Base-by-base conservation (phyloP, 2,329 filamentous ascomycete species). In the Thelonectria blattea region DNA sequence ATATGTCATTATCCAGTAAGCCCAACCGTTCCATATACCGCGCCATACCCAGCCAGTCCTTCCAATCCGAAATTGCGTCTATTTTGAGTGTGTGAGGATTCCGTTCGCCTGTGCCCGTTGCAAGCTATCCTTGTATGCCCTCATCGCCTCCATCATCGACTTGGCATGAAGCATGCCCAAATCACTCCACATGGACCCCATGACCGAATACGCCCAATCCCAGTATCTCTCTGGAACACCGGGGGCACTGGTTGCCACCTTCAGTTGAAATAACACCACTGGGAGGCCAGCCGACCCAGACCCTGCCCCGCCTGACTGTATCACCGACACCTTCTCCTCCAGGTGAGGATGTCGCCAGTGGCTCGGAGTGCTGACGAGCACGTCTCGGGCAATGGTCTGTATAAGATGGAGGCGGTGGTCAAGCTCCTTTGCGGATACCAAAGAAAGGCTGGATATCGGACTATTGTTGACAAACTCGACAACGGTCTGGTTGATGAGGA, bases 291-390 rank as follows among this genome's bases (percentile, higher is more conserved):
- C 78, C 3, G 80, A 77, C 1, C 82, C 82, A 0, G 80, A 76
- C 5, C 81, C 81, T 6, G 76, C 73, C 52, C 78, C 71, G 3
- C 78, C 72, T 12, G 72, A 51, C 41, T 76, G 73, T 52, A 76
- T 75, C 12, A 80, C 72, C 32, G 67, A 71, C 51, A 71, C 65
- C 2, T 75, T 76, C 32, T 79, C 71, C 15, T 71, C 69, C 4
- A 84, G 72, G 3, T 74, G 68, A 6, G 83, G 83, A 53, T 85
- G 82, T 20, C 81, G 79, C 80, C 82, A 85, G 61, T 83, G 81
- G 9, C 79, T 79, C 5, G 82, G 80, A 3, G 78, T 75, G 58
- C 81, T 83, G 27, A 78, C 72, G 0, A 85, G 73, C 2, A 73
- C 78, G 42, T 82, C 82, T 32, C 77, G 75, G 1, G 80, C 78